phyloP scores from a whole-genome alignment of 768 basidiomycete species.

The Tylopilus vinaceipallidus region DNA sequence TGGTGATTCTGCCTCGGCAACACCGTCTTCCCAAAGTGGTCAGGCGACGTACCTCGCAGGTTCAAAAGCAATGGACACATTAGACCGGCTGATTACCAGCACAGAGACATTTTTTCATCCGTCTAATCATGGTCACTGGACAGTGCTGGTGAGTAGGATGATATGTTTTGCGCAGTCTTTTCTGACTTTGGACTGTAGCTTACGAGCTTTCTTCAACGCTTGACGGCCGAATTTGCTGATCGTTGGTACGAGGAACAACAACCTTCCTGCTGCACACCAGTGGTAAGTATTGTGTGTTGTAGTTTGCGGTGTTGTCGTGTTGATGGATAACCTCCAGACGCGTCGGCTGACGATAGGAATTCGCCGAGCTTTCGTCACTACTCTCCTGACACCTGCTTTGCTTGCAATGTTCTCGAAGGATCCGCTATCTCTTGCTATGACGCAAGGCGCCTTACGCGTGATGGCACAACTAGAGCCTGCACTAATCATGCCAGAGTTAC shows the following conservation, averaged over 20 bases:
- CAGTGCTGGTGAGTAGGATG: slow-evolving; percentile 32
- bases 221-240: slow-evolving; percentile 75
- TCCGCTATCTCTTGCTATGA: slow-evolving; percentile 71
- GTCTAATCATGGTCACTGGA: slow-evolving; percentile 87
- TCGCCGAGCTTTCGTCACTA: slow-evolving; percentile 76
- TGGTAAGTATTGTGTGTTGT: slow-evolving; percentile 35
- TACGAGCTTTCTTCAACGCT: slow-evolving; percentile 78
- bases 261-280: slow-evolving; percentile 74
- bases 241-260: slow-evolving; percentile 79
- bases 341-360: slow-evolving; percentile 80
- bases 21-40: slow-evolving; percentile 59
- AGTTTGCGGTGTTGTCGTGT: background rate
- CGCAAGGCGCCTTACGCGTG: slow-evolving; percentile 74
- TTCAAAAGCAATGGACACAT: slow-evolving; percentile 81
- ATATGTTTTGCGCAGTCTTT: background rate
- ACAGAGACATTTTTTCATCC: slow-evolving; percentile 96
- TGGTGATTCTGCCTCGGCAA: slow-evolving; percentile 46
- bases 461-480: slow-evolving; percentile 80
- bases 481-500: slow-evolving; percentile 84
- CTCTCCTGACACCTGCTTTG: slow-evolving; percentile 81
- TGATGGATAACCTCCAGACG: slow-evolving; percentile 38
- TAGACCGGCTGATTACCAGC: slow-evolving; percentile 86
- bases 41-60: slow-evolving; percentile 69
- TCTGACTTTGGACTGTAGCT: slow-evolving; percentile 43
- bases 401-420: slow-evolving; percentile 93